Evolutionary conservation across 2,329 filamentous ascomycete species (phyloP).

Genomic region (Aspergillus terreus): DNA sequence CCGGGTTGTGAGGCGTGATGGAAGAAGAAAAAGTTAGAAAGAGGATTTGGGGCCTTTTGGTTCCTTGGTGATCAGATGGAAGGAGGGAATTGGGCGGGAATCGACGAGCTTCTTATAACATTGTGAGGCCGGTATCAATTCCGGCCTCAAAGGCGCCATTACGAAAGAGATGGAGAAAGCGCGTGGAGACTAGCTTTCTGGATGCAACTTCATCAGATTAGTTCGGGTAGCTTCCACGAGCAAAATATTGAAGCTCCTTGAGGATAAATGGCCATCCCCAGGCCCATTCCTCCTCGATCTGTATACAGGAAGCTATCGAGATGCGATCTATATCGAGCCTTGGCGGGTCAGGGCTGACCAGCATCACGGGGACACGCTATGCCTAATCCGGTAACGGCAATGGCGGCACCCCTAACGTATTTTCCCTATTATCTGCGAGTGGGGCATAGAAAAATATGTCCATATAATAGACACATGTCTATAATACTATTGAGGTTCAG

Average conservation of each 20-base stretch:
- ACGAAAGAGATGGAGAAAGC: constrained; percentile 31
- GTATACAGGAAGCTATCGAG: constrained; percentile 6
- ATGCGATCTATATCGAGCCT: constrained; percentile 26
- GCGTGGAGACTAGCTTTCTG: constrained; percentile 21
- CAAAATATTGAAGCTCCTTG: constrained; percentile 4
- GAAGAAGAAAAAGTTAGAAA: neutral
- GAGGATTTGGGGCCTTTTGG: constrained; percentile 5
- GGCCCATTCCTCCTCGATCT: constrained; percentile 5
- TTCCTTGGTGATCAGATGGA: constrained; percentile 4
- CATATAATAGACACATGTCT: no score
- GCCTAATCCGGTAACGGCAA: constrained; percentile 16
- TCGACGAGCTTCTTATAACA: constrained; percentile 40
- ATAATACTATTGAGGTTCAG: no score
- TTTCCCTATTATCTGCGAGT: neutral
- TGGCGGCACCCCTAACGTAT: neutral
- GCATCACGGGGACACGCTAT: constrained; percentile 28
- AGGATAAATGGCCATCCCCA: neutral
- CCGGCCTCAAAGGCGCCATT: constrained; percentile 41
- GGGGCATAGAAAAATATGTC: neutral
- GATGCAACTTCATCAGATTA: constrained; percentile 7
- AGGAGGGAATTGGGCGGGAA: constrained; percentile 25
- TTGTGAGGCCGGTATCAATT: constrained; percentile 45
- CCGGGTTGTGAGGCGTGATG: neutral
- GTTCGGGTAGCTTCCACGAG: neutral
- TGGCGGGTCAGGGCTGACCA: constrained; percentile 23